These are phyloP conservation scores for Saccharomyces uvarum DNA, from an alignment of 1,139 yeast species.

Conservation along the genomic window DNA sequence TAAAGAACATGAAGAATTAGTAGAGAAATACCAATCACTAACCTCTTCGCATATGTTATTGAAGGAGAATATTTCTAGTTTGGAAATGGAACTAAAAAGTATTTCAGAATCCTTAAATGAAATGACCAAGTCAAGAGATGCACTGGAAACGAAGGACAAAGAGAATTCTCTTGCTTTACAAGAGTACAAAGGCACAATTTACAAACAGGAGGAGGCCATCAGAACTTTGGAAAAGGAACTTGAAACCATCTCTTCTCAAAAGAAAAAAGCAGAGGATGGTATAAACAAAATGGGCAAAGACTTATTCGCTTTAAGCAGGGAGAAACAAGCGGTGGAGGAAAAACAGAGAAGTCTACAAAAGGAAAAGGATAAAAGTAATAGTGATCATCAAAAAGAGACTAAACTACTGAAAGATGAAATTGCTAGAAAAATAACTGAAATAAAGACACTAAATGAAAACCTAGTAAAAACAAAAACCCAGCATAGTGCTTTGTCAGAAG, in stretches of 20 bases:
- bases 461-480: constrained; percentile 5
- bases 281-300: constrained; percentile 88
- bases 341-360: constrained; percentile 38
- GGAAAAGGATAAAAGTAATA: constrained; percentile 30
- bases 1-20: constrained; percentile 19
- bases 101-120: constrained; percentile 7
- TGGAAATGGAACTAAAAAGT: constrained; percentile 9
- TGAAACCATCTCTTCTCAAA: constrained; percentile 32
- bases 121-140: constrained; percentile 11
- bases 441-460: constrained; percentile 11
- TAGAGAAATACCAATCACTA: constrained; percentile 8
- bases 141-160: constrained; percentile 5
- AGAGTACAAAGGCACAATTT: constrained; percentile 5
- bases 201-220: constrained; percentile 10
- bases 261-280: constrained; percentile 73
- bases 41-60: constrained; percentile 7
- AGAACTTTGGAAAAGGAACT: constrained; percentile 16
- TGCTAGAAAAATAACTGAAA: constrained; percentile 16
- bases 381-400: constrained; percentile 30
- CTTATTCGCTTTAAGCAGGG: constrained; percentile 55
- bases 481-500: not conserved
- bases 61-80: constrained; percentile 5
- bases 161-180: constrained; percentile 7
- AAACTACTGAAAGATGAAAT: constrained; percentile 8
- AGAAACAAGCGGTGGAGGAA: constrained; percentile 47